Evolutionary conservation across 176 grass and related monocot genomes (phyloP), one percentile per base, ranked within the genome.

Genomic region (Carex scoparia): DNA sequence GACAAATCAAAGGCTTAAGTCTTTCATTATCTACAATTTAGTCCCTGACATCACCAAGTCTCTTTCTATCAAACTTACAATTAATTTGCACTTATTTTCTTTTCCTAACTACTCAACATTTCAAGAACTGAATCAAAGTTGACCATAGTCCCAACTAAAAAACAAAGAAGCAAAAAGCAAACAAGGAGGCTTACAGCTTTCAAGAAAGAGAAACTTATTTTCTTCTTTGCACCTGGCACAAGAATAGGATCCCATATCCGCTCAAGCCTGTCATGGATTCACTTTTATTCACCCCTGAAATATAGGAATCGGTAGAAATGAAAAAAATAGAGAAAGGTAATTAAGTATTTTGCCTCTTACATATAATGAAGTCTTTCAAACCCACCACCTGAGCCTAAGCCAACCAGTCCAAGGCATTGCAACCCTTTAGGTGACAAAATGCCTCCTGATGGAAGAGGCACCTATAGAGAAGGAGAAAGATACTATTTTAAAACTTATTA

Each of bases 191-290:
- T 91, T 84, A 98, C 93, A 85, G 94, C 85, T 93, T 92, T 95
- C 88, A 98, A 85, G 88, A 98, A 98, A 74, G 88, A 95, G 82
- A 90, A 90, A 78, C 93, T 98, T 81, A 98, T 94, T 35, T 37
- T 86, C 89, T 85, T 94, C 66, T 90, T 88, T 62, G 91, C 85
- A 1, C 90, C 93, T 61, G 93, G 86, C 61, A 92, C 91, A 72
- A 98, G 77, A 92, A 90, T 75, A 89, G 93, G 95, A 92, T 98
- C 95, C 95, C 95, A 98, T 40, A 94, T 91, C 68, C 93, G 92
- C 75, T 98, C 95, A n/a, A 98, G 73, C 85, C 95, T 98, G 84
- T 83, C 19, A 79, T 59, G 62, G 35, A 86, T 65, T 64, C 32
- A 63, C 32, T 38, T 81, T 63, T 23, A 61, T 40, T 42, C 79